phyloP scores from a whole-genome alignment of 164 flowering plant species.

The grape (Vitis vinifera) region ASM3070453v1 NC_081808.1:21118001-21118500 shows the following conservation, averaged over 20 bases:
- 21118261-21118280: conserved; percentile 38
- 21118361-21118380: no score
- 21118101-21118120: conserved; percentile 56
- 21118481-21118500: no score
- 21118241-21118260: conserved; percentile 85
- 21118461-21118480: no score
- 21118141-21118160: conserved; percentile 34
- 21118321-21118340: background rate
- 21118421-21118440: no score
- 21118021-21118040: conserved; percentile 88
- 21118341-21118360: no score
- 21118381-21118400: no score
- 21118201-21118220: conserved; percentile 47
- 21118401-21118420: no score
- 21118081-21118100: conserved; percentile 76
- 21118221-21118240: conserved; percentile 63
- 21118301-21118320: no score
- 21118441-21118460: no score
- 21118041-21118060: conserved; percentile 77
- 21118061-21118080: conserved; percentile 77
- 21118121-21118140: conserved; percentile 49
- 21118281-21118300: background rate
- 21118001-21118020: background rate
- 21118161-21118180: conserved; percentile 54
- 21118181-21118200: conserved; percentile 31